A percentile compares a stretch with the other conserved stretches of the same genome.
Conservation (phyloP, 2,329 filamentous ascomycete genomes). For the Neonectria neomacrospora region DNA sequence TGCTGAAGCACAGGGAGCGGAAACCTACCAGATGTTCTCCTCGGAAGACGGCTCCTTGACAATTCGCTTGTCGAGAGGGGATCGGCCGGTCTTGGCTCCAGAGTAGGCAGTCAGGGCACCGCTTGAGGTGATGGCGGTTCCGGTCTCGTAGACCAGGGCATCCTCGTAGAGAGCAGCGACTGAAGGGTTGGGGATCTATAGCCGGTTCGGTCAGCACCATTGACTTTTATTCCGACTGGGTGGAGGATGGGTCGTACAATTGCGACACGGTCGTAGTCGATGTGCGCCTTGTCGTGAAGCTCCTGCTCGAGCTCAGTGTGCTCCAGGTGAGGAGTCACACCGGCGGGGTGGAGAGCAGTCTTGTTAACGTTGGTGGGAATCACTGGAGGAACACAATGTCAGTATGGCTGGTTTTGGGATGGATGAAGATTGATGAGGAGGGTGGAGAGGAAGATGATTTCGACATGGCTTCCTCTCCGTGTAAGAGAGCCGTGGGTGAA, state of each 20-base stretch:
- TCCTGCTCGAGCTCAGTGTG: conserved; percentile 99
- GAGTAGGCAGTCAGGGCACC: conserved; percentile 98
- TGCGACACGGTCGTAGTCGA: conserved; percentile 97
- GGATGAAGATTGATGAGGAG: background rate
- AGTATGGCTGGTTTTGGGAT: conserved; percentile 32
- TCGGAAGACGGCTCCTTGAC: conserved; percentile 91
- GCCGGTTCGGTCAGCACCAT: conserved; percentile 25
- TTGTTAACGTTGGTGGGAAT: conserved; percentile 79
- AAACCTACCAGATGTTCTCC: conserved; percentile 82
- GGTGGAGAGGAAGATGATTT: conserved; percentile 10
- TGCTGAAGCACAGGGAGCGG: conserved; percentile 20
- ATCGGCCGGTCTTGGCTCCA: conserved; percentile 96
- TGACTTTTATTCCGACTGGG: background rate
- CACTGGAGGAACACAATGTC: conserved; percentile 53
- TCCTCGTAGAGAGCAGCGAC: conserved; percentile 98
- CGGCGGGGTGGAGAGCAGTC: conserved; percentile 88
- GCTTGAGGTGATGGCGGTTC: conserved; percentile 94
- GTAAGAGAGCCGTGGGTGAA: conserved; percentile 1
- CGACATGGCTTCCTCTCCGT: background rate
- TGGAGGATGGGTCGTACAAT: conserved; percentile 73
- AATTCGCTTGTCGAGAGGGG: conserved; percentile 96
- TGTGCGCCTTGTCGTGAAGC: conserved; percentile 96
- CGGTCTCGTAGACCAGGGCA: conserved; percentile 96
- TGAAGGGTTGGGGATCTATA: conserved; percentile 85
- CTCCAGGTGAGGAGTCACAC: conserved; percentile 84